A percentile compares a stretch with the other conserved stretches of the same genome.
phyloP scores from a whole-genome alignment of 169 alveolate species.

The Blepharisma undulans region DNA sequence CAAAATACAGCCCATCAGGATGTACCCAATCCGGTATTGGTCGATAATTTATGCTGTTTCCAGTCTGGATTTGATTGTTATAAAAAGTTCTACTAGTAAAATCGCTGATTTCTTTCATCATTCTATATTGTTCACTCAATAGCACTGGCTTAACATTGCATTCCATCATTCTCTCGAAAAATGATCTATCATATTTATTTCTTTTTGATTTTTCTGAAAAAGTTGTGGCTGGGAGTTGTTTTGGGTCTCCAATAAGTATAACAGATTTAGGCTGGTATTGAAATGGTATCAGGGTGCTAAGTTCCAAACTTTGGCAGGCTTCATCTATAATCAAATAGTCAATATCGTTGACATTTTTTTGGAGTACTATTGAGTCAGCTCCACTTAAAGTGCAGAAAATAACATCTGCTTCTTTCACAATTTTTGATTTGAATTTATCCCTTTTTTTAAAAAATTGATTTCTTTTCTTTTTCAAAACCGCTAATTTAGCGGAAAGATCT shows the following conservation, averaged over 20 bases:
- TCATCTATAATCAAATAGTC: constrained; percentile 82
- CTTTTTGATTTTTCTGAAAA: constrained; percentile 61
- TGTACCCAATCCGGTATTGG: background rate
- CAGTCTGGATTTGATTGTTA: background rate
- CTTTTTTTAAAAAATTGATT: constrained; percentile 42
- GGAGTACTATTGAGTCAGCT: constrained; percentile 64
- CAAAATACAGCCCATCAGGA: constrained; percentile 41
- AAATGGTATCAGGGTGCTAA: constrained; percentile 69
- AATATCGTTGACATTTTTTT: constrained; percentile 40
- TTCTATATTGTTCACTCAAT: constrained; percentile 67
- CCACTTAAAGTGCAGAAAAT: constrained; percentile 71
- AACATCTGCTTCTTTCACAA: constrained; percentile 57
- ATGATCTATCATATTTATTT: constrained; percentile 58
- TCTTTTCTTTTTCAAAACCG: background rate
- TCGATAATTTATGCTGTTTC: background rate
- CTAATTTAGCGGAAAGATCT: background rate
- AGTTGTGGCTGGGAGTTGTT: constrained; percentile 78
- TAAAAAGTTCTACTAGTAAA: constrained; percentile 64
- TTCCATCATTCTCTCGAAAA: constrained; percentile 72
- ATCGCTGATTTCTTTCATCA: constrained; percentile 68
- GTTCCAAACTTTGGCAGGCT: constrained; percentile 77
- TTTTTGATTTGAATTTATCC: constrained; percentile 58
- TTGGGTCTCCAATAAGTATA: constrained; percentile 78
- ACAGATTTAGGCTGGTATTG: constrained; percentile 61
- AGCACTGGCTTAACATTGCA: constrained; percentile 57